Evolutionary conservation across 768 basidiomycete genomes (phyloP).

Genomic region (Xerocomellus chrysenteron): DNA sequence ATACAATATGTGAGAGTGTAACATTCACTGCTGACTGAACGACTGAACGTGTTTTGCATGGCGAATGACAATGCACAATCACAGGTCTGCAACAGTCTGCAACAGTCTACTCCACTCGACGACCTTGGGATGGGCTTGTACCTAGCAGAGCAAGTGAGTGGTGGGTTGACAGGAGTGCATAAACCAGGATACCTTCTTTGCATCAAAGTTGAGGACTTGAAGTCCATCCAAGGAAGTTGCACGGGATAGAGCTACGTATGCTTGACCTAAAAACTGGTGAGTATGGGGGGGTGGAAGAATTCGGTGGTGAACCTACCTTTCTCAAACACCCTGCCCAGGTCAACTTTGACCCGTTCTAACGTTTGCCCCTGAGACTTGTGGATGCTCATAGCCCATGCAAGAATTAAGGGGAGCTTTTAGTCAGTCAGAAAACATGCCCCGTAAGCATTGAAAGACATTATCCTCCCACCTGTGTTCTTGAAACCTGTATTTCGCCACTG

Average conservation of each 20-base stretch:
- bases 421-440: not conserved
- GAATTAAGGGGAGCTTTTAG: slow-evolving; percentile 74
- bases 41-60: not conserved
- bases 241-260: slow-evolving; percentile 89
- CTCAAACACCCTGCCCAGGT: slow-evolving; percentile 90
- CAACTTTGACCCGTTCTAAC: slow-evolving; percentile 90
- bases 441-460: not conserved
- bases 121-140: slow-evolving; percentile 72
- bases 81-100: slow-evolving; percentile 40
- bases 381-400: slow-evolving; percentile 98
- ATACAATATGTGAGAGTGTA: not conserved
- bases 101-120: slow-evolving; percentile 70
- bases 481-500: slow-evolving; percentile 80
- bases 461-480: slow-evolving; percentile 67
- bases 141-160: slow-evolving; percentile 39
- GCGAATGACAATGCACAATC: not conserved
- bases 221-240: slow-evolving; percentile 84
- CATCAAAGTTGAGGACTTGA: slow-evolving; percentile 79
- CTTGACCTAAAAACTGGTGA: slow-evolving; percentile 57
- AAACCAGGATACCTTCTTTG: slow-evolving; percentile 53
- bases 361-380: slow-evolving; percentile 99
- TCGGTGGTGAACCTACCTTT: slow-evolving; percentile 54
- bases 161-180: not conserved
- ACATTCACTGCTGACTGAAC: not conserved
- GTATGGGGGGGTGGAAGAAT: not conserved